Base-by-base conservation (phyloP, 345 rosid genomes). In the Litchi chinensis region DNA sequence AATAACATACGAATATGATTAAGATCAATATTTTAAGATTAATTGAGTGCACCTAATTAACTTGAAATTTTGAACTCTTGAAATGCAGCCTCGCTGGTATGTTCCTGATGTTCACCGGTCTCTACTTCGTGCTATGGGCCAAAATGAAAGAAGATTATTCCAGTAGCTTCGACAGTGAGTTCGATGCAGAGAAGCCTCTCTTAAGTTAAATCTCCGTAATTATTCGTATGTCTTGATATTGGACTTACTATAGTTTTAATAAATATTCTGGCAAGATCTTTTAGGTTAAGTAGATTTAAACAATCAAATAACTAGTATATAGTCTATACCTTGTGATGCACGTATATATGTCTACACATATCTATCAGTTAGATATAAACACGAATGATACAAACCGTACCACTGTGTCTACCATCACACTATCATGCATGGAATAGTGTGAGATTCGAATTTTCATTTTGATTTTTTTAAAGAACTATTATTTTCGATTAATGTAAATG, bases 121-220 rank as follows among this genome's bases (percentile, higher is more conserved):
- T 93, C 21, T 94, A 97, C 82, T 80, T 87, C 21, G 93, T 97
- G 80, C 85, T 97, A 10, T 97, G 99, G 99, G 94, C 96, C 3
- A 97, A 97, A 87, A 88, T 93, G 62, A 97, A 93, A 89, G 98
- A 92, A 87, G 81, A 73, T 9, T 82, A 73, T 81, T 65, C 76
- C 5, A 56, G 71, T 28, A 77, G 67, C 78, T 74, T 82, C 32
- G 88, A 79, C 76, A 79, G 92, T 74, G 90, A 90, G 89, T 85
- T 65, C 70, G 89, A 88, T 66, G 54, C 82, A 54, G 82, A 80
- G 92, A 88, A 88, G 87, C 96, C 94, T 87, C 95, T 94, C 24
- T 77, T 97, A 74, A 85, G 89, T 81, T 94, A 76, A 28, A 68
- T 19, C 10, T 60, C 28, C 21, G 65, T 60, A 57, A 57, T 46